A percentile compares a stretch with the other conserved stretches of the same genome.
Conservation (phyloP, 495 filamentous ascomycete species). For the Lichina pygmaea region DNA sequence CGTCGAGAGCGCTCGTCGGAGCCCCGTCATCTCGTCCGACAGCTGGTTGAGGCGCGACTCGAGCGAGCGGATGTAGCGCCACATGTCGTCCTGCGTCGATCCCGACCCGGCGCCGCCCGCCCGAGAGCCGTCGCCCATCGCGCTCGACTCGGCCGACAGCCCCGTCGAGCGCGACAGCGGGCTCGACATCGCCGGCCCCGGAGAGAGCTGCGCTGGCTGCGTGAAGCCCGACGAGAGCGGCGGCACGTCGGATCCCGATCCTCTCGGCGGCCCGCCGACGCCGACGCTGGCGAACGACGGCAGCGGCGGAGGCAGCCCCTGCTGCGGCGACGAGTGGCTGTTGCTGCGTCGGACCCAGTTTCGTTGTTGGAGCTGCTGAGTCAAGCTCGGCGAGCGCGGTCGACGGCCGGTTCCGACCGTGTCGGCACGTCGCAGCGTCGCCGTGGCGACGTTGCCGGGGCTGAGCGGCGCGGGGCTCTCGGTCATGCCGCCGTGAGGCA, state of each 20-base stretch:
- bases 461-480: constrained; percentile 76
- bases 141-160: background rate
- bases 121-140: background rate
- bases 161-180: background rate
- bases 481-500: constrained; percentile 43
- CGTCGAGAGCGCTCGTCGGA: background rate
- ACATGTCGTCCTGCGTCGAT: background rate
- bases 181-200: background rate
- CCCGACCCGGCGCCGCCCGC: background rate
- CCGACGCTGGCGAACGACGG: constrained; percentile 20
- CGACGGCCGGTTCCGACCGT: constrained; percentile 20
- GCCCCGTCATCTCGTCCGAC: constrained; percentile 1
- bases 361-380: constrained; percentile 38
- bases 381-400: constrained; percentile 42
- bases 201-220: background rate
- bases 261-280: background rate
- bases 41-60: constrained; percentile 3
- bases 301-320: constrained; percentile 18
- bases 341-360: constrained; percentile 29
- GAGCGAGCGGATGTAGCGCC: constrained; percentile 3
- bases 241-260: background rate
- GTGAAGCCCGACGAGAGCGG: background rate
- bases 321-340: constrained; percentile 12
- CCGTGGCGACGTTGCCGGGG: constrained; percentile 34
- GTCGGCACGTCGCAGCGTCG: constrained; percentile 27